These are phyloP conservation scores for Trametes gibbosa DNA, from an alignment of 768 basidiomycete genomes.

Conservation along the genomic window DNA sequence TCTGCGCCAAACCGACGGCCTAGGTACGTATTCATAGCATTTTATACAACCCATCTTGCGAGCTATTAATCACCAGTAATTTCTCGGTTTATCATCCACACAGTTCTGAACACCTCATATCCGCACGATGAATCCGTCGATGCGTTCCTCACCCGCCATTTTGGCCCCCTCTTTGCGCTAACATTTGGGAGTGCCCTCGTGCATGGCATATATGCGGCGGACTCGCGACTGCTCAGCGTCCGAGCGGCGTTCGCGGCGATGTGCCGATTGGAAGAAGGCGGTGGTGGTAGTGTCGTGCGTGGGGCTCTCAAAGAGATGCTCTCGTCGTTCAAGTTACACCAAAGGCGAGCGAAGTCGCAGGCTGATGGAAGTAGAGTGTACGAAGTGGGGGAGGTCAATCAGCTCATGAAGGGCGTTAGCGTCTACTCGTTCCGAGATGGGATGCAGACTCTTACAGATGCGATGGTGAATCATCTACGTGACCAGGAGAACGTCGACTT, in stretches of 20 bases:
- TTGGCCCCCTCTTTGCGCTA: constrained; percentile 70
- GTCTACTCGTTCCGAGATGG: constrained; percentile 84
- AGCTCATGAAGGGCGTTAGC: constrained; percentile 56
- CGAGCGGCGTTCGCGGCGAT: constrained; percentile 74
- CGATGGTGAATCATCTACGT: constrained; percentile 48
- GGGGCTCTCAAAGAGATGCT: constrained; percentile 43
- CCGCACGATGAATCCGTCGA: constrained; percentile 77
- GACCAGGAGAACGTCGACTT: constrained; percentile 58
- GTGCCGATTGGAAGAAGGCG: constrained; percentile 65
- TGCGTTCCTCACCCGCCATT: constrained; percentile 68
- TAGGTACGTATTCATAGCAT: neutral
- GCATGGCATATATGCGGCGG: constrained; percentile 92
- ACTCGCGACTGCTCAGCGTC: constrained; percentile 71
- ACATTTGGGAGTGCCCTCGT: constrained; percentile 75
- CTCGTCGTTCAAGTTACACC: neutral
- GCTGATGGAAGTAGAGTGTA: constrained; percentile 31
- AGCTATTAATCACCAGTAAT: neutral
- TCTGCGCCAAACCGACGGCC: constrained; percentile 37
- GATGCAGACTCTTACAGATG: constrained; percentile 60
- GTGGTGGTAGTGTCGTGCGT: constrained; percentile 66
- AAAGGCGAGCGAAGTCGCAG: neutral
- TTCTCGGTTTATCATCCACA: neutral
- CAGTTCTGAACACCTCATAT: neutral
- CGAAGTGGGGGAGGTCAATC: constrained; percentile 46
- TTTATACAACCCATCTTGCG: neutral